These are phyloP conservation scores for Patellifolia procumbens DNA, from an alignment of 179 eudicot genomes.

Conservation along the genomic window DNA sequence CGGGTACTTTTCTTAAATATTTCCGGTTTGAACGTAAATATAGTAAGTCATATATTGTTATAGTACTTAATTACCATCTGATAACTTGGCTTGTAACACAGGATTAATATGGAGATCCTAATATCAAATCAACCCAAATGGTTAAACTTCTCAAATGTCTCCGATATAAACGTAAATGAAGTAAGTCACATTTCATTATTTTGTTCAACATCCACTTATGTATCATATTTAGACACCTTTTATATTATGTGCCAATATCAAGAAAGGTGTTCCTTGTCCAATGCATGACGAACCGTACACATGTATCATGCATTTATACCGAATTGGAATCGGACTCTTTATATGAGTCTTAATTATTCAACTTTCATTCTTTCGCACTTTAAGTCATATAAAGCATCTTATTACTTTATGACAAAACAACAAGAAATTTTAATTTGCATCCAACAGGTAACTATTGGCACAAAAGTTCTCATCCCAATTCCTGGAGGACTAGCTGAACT, in stretches of 20 bases:
- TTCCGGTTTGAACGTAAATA: background rate
- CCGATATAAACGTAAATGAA: slow-evolving; percentile 44
- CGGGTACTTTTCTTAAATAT: slow-evolving; percentile 42
- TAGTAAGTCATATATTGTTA: too few relatives aligned
- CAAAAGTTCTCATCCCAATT: slow-evolving; percentile 68
- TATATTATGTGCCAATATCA: too few relatives aligned
- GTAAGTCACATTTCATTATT: slow-evolving; percentile 28
- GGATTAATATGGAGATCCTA: slow-evolving; percentile 67
- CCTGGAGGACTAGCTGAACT: slow-evolving; percentile 76
- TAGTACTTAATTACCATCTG: background rate
- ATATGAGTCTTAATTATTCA: too few relatives aligned
- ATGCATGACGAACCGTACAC: background rate
- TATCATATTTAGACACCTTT: background rate
- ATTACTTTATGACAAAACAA: background rate
- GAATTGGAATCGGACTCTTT: too few relatives aligned
- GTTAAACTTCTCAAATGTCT: slow-evolving; percentile 65
- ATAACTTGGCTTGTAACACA: slow-evolving; percentile 26
- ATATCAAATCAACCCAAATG: slow-evolving; percentile 77
- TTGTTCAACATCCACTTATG: background rate
- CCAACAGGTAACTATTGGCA: slow-evolving; percentile 59
- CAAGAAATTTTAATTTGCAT: background rate
- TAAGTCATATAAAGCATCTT: too few relatives aligned
- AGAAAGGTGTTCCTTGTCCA: background rate
- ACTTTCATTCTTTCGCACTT: background rate
- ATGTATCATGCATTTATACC: too few relatives aligned